phyloP scores from a whole-genome alignment of 331 rosid genomes.

The Malus hybrid region DNA sequence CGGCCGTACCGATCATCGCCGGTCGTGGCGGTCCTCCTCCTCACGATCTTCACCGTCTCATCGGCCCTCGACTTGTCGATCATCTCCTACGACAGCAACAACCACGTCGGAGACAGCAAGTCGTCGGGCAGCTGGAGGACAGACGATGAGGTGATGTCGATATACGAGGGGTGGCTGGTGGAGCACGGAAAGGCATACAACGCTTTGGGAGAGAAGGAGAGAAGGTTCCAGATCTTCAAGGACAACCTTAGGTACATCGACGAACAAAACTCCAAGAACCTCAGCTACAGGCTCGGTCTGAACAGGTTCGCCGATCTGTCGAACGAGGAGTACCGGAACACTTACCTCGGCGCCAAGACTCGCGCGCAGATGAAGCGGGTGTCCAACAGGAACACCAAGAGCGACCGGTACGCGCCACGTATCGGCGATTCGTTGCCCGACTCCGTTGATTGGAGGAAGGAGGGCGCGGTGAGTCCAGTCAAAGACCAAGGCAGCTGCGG shows the following conservation, averaged over 20 bases:
- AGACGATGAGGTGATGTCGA: constrained; percentile 52
- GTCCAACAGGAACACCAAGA: constrained; percentile 10
- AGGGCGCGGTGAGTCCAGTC: constrained; percentile 56
- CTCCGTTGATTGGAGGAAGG: constrained; percentile 74
- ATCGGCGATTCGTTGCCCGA: constrained; percentile 55
- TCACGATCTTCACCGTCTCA: constrained; percentile 29
- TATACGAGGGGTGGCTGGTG: constrained; percentile 58
- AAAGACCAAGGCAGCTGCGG: constrained; percentile 84
- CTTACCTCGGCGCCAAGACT: constrained; percentile 38
- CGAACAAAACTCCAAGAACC: constrained; percentile 46
- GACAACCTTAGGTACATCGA: constrained; percentile 74
- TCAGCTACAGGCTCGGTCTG: constrained; percentile 58
- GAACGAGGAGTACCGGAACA: constrained; percentile 69
- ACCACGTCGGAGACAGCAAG: neutral
- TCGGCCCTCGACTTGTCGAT: constrained; percentile 63
- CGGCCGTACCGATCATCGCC: constrained; percentile 16
- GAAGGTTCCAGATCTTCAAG: constrained; percentile 64
- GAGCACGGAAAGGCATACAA: constrained; percentile 51
- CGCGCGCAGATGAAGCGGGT: constrained; percentile 18
- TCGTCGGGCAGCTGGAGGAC: constrained; percentile 28
- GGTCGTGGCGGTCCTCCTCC: constrained; percentile 17
- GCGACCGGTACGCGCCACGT: constrained; percentile 52
- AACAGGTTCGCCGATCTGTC: constrained; percentile 84
- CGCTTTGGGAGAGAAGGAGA: constrained; percentile 48
- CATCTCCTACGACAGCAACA: constrained; percentile 30